Percentiles rank a stretch among this genome's conserved stretches.
These are phyloP conservation scores for Kappamyces sp. DNA, from an alignment of 192 early-diverging fungal genomes.

Conservation along the genomic window DNA sequence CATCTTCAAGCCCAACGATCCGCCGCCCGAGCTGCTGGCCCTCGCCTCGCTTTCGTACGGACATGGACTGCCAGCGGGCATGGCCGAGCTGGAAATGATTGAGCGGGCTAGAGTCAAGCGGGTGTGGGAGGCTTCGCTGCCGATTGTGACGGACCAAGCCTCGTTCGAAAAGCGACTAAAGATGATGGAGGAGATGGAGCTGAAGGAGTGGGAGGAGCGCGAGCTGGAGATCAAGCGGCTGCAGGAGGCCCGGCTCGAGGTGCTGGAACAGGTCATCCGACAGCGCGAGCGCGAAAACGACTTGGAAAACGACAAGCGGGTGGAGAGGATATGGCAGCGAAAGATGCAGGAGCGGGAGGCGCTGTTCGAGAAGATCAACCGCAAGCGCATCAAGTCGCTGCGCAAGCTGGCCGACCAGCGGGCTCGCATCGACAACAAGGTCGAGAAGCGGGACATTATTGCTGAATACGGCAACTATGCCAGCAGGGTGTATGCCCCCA, in stretches of 20 bases:
- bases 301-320: constrained; percentile 38
- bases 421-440: constrained; percentile 34
- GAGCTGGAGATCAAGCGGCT: constrained; percentile 50
- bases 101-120: constrained; percentile 54
- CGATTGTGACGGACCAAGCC: constrained; percentile 47
- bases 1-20: constrained; percentile 27
- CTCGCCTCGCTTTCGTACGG: constrained; percentile 51
- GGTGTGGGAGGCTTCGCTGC: constrained; percentile 52
- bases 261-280: constrained; percentile 46
- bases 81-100: constrained; percentile 58
- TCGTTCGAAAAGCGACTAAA: constrained; percentile 47
- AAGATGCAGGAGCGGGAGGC: constrained; percentile 52
- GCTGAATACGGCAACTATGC: constrained; percentile 50
- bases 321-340: constrained; percentile 49
- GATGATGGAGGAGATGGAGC: constrained; percentile 66
- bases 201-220: constrained; percentile 54
- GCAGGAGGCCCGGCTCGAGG: constrained; percentile 44
- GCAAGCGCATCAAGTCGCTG: constrained; percentile 44
- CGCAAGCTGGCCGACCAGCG: constrained; percentile 47
- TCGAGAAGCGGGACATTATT: constrained; percentile 52
- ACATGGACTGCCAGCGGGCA: constrained; percentile 46
- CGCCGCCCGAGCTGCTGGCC: constrained; percentile 52
- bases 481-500: constrained; percentile 51
- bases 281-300: constrained; percentile 50
- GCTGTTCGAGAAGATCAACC: constrained; percentile 40